Base-by-base conservation (phyloP, 352 stramenopile species). In the Pythium aquatile region DNA sequence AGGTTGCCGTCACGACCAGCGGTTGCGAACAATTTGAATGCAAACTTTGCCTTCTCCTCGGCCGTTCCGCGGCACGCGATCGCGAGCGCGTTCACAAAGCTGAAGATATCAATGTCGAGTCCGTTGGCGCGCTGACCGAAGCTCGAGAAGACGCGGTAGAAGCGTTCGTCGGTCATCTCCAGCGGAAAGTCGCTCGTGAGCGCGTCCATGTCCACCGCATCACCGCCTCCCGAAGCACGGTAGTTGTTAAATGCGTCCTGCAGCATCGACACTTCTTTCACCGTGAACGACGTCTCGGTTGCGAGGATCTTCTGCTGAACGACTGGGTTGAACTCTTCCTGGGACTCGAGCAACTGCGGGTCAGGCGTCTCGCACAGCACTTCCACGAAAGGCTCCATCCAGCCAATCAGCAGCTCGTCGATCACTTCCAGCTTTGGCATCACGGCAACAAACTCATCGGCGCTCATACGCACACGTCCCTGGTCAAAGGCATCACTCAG, bases 221-320 rank as follows among this genome's bases (percentile, higher is more conserved):
- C 81, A 24, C 84, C 84, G 30, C 85, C 85, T 20, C 73, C 73
- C 1, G 83, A 91, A 1, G 74, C 75, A 5, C 84, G 83, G 61
- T 94, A 94, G 62, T 90, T 92, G 59, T 88, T 89, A 66, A 94
- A 96, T 3, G 83, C 87, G 29, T 96, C 87, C 44, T 93, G 85
- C 0, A 94, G 65, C 37, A 94, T 75, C 20, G 81, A 75, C 17
- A 94, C 85, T 60, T 94, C 87, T 51, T 93, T 93, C 0, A 76
- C 74, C 24, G 61, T 92, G 57, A 96, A 91, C 8, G 81, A 79
- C 16, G 87, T 96, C 61, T 94, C 87, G 28, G 78, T 91, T 28
- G 86, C 84, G 5, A 96, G 70, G 40, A 96, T 96, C 61, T 96
- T 96, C 55, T 93, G 82, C 66, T 96, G 87, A 5, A 94, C 87